Evolutionary conservation across 225 moss, liverwort and hornwort genomes (phyloP).

Genomic region (Antitrichia curtipendula): DNA sequence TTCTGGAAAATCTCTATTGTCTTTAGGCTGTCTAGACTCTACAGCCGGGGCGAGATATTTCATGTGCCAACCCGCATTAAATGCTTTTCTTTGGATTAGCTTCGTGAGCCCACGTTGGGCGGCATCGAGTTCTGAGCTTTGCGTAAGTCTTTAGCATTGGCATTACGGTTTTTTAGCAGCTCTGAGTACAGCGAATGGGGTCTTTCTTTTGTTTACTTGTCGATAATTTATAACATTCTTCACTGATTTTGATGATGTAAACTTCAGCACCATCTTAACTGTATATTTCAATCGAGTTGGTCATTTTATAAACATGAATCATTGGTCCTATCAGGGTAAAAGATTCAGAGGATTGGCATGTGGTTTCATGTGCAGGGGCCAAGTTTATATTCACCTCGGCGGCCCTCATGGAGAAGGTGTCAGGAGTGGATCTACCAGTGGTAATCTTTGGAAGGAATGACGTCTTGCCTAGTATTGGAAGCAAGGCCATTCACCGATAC

Average conservation of each 20-base stretch:
- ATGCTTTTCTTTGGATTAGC: not conserved
- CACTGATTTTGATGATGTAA: not conserved
- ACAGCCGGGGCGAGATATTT: not conserved
- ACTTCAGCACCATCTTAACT: not conserved
- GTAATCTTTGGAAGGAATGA: slow-evolving; percentile 28
- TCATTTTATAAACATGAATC: not conserved
- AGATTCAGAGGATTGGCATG: not conserved
- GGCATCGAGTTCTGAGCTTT: not conserved
- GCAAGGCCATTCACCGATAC: slow-evolving; percentile 11
- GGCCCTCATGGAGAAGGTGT: slow-evolving; percentile 14
- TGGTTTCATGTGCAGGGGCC: slow-evolving; percentile 14
- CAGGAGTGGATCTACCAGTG: slow-evolving; percentile 18
- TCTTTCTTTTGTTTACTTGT: not conserved
- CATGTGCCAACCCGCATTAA: not conserved
- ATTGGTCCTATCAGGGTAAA: not conserved
- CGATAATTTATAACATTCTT: not conserved
- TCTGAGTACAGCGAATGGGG: not conserved
- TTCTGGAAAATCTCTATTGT: not conserved
- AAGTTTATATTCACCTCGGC: slow-evolving; percentile 32
- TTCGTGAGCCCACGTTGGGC: not conserved
- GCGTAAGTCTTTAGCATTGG: not conserved
- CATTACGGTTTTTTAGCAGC: not conserved
- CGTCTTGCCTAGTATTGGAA: slow-evolving; percentile 4
- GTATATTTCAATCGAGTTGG: not conserved
- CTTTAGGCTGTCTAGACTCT: not conserved